Base-by-base conservation (phyloP, 257 asterid genomes). In the Nicotiana paniculata region DNA sequence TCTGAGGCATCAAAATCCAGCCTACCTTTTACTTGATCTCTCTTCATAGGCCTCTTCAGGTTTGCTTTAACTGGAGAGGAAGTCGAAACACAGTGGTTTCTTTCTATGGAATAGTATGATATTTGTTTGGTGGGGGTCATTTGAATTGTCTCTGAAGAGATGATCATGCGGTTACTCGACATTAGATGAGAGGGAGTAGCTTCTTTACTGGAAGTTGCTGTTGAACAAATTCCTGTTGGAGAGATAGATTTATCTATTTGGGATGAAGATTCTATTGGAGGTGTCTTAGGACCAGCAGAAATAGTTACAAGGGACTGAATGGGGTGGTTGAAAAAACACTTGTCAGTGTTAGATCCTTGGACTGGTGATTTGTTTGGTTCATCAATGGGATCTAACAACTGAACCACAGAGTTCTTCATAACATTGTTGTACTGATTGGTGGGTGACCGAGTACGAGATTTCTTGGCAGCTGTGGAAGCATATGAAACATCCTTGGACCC, bases 1-100 rank as follows among this genome's bases (percentile, higher is more conserved):
- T 94, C 94, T 46, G 89, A 85, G 62, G 90, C 82, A 72, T 93
- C 97, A 85, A 96, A 94, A 87, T 96, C 93, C 57, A 96, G 88
- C 92, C 94, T 93, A 76, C 97, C 95, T 82, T 93, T 93, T 57
- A 92, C 97, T 78, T 93, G 94, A 57, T 93, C 97, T 90, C 90
- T 92, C 43, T 61, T 78, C 82, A 59, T 84, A 70, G 89, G 83
- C 84, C 80, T 51, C n/a, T 72, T 88, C 79, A 61, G 18, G 83
- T 81, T 90, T 79, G 91, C 18, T 89, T 91, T 91, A 53, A 84
- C 80, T 1, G 99, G 99, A 12, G 98, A 93, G 84, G 90, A 88
- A 65, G 92, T 89, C 6, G 91, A 87, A 55, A 92, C 87, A 33
- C 87, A 75, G 3, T 85, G 94, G 79, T 92, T 96, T 85, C 92